A percentile compares a stretch with the other conserved stretches of the same genome.
Evolutionary conservation across 257 asterid genomes (phyloP).

Genomic region (Solanum bukasovii): DNA sequence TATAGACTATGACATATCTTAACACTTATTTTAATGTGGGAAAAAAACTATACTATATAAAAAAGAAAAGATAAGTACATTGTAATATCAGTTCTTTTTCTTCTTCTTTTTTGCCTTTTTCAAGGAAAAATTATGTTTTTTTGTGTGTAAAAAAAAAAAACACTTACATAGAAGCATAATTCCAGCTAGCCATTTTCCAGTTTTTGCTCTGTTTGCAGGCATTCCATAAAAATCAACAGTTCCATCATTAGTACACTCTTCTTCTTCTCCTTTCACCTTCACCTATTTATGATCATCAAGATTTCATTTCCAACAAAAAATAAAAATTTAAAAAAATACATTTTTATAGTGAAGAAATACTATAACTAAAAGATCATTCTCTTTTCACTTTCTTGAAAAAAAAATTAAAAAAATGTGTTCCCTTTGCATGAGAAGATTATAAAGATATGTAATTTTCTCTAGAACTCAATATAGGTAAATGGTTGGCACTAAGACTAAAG

Average conservation of each 20-base stretch:
- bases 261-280: conserved; percentile 28
- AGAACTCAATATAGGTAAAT: background rate
- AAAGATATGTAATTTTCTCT: background rate
- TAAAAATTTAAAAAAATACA: background rate
- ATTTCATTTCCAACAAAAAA: background rate
- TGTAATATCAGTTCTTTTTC: conserved; percentile 3
- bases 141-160: background rate
- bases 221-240: conserved; percentile 62
- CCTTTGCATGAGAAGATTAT: conserved; percentile 3
- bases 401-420: background rate
- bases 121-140: background rate
- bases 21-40: background rate
- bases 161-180: conserved; percentile 52
- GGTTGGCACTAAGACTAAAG: background rate
- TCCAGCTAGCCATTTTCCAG: conserved; percentile 78
- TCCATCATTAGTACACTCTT: conserved; percentile 56
- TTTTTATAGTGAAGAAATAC: background rate
- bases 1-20: conserved; percentile 9
- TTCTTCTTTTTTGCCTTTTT: background rate
- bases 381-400: background rate
- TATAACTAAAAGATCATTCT: background rate
- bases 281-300: conserved; percentile 12
- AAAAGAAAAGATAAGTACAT: conserved; percentile 7
- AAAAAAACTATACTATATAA: too few relatives aligned
- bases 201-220: conserved; percentile 41